A percentile compares a stretch with the other conserved stretches of the same genome.
Conservation (phyloP, 176 grass and related monocot species). For the Eleusine indica region DNA sequence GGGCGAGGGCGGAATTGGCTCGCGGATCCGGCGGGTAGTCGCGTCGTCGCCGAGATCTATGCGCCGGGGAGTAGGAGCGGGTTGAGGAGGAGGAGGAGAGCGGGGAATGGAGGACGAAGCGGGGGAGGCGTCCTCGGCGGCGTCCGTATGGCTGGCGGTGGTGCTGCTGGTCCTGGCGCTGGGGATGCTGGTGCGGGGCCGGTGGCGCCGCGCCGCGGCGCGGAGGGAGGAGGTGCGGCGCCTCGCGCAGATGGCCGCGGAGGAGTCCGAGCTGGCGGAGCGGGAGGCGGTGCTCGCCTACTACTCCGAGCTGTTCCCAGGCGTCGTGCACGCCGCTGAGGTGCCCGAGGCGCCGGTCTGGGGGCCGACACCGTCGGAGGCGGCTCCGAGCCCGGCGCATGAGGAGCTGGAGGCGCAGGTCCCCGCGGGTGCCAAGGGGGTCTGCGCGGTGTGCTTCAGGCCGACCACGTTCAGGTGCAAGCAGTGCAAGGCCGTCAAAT, state of each 20-base stretch:
- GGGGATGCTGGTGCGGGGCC: slow-evolving; percentile 33
- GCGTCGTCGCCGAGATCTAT: slow-evolving; percentile 51
- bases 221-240: slow-evolving; percentile 80
- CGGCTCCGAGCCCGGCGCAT: not conserved
- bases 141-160: not conserved
- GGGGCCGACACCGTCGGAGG: not conserved
- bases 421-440: slow-evolving; percentile 14
- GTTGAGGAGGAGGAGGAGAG: slow-evolving; percentile 10
- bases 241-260: slow-evolving; percentile 63
- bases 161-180: slow-evolving; percentile 30
- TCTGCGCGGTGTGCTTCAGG: slow-evolving; percentile 78
- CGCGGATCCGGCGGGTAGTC: slow-evolving; percentile 32
- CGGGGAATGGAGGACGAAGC: slow-evolving; percentile 32
- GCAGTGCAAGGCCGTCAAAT: slow-evolving; percentile 92
- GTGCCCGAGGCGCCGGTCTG: slow-evolving; percentile 40
- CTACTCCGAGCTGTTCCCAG: slow-evolving; percentile 50
- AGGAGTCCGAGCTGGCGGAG: slow-evolving; percentile 78
- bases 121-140: slow-evolving; percentile 19
- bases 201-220: slow-evolving; percentile 41
- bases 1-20: not conserved
- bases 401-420: slow-evolving; percentile 17
- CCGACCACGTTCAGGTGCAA: slow-evolving; percentile 77
- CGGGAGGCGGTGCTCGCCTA: slow-evolving; percentile 50
- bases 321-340: slow-evolving; percentile 38
- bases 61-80: slow-evolving; percentile 32